These are phyloP conservation scores for Cladosporium sp. DNA, from an alignment of 2,329 filamentous ascomycete genomes.

Conservation along the genomic window DNA sequence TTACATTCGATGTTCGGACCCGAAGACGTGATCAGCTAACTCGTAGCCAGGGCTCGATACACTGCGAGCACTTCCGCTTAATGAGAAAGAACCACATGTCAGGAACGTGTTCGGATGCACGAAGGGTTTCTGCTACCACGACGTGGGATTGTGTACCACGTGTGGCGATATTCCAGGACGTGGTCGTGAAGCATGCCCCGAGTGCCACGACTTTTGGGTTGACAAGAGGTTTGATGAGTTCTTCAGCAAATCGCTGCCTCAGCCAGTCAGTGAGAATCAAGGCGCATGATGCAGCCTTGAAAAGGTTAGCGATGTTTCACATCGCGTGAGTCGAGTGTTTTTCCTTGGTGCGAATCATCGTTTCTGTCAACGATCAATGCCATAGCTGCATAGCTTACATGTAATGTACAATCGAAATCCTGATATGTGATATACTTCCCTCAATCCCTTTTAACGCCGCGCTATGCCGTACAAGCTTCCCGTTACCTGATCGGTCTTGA, in stretches of 20 bases:
- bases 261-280: background rate
- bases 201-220: background rate
- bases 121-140: background rate
- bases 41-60: background rate
- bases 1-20: background rate
- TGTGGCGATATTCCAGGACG: conserved; percentile 3
- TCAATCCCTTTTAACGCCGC: conserved; percentile 8
- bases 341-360: background rate
- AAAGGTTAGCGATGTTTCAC: too few species aligned
- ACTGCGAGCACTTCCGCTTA: background rate
- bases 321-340: background rate
- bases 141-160: background rate
- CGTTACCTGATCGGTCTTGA: background rate
- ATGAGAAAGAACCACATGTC: background rate
- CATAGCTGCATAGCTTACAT: conserved; percentile 9
- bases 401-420: conserved; percentile 10
- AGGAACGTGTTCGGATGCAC: background rate
- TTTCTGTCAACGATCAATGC: conserved; percentile 2
- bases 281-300: too few species aligned
- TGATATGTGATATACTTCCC: conserved; percentile 6
- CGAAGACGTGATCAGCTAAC: background rate
- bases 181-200: background rate
- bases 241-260: background rate
- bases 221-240: background rate
- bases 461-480: conserved; percentile 3